Percentiles rank a stretch among this genome's conserved stretches.
Evolutionary conservation across 768 basidiomycete species (phyloP).

Genomic region (Kwoniella europaea): DNA sequence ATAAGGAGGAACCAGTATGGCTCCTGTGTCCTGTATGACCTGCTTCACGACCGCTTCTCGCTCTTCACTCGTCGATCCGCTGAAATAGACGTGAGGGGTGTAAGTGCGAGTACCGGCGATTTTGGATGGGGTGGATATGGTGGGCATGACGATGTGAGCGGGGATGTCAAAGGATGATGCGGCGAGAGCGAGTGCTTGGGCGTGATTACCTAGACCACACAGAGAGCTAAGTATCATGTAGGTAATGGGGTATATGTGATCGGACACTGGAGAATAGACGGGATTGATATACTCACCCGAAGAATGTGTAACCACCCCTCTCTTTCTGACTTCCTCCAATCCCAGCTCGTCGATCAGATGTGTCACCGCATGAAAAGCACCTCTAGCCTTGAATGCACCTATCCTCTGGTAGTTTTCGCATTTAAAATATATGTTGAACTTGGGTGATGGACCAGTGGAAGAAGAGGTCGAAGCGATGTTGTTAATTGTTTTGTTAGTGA

Average conservation of each 20-base stretch:
- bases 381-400: constrained; percentile 51
- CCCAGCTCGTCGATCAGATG: constrained; percentile 36
- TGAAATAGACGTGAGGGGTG: constrained; percentile 38
- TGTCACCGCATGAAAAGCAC: constrained; percentile 41
- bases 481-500: constrained; percentile 31
- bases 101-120: constrained; percentile 46
- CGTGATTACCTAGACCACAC: constrained; percentile 44
- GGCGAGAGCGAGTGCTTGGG: constrained; percentile 49
- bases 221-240: not conserved
- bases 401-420: constrained; percentile 48
- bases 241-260: not conserved
- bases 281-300: constrained; percentile 36
- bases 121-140: constrained; percentile 45
- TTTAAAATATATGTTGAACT: constrained; percentile 42
- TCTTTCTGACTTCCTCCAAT: constrained; percentile 29
- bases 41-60: constrained; percentile 37
- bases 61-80: constrained; percentile 41
- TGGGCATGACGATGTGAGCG: constrained; percentile 50
- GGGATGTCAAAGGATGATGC: constrained; percentile 38
- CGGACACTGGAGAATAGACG: not conserved
- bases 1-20: constrained; percentile 46
- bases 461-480: constrained; percentile 24
- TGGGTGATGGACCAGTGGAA: constrained; percentile 11
- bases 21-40: constrained; percentile 40
- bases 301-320: constrained; percentile 49